Percentiles rank a stretch among this genome's conserved stretches.
phyloP scores from a whole-genome alignment of 2,329 filamentous ascomycete genomes.

The Myriangium duriaei region DNA sequence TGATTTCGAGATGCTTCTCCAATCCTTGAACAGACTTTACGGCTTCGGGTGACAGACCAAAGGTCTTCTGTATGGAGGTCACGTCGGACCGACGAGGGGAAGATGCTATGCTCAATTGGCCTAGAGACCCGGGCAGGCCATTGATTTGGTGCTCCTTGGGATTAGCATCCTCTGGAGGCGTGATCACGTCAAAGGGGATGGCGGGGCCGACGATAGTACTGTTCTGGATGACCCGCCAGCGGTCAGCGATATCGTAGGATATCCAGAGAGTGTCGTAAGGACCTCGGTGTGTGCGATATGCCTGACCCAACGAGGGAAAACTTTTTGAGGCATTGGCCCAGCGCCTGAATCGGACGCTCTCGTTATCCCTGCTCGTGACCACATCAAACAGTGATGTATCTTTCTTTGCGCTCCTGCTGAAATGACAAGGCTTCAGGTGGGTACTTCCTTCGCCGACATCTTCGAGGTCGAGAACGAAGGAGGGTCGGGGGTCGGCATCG shows the following conservation, averaged over 20 bases:
- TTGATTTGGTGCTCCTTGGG: no score
- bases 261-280: conserved; percentile 2
- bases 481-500: conserved; percentile 5
- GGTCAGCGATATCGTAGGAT: not conserved
- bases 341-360: conserved; percentile 3
- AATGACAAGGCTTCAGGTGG: conserved; percentile 3
- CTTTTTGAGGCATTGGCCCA: conserved; percentile 6
- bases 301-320: not conserved
- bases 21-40: not conserved
- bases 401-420: conserved; percentile 6
- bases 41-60: conserved; percentile 1
- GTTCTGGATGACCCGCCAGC: conserved; percentile 4
- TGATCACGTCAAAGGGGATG: conserved; percentile 7
- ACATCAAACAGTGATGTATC: not conserved
- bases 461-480: conserved; percentile 4
- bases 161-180: conserved; percentile 2
- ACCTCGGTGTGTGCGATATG: conserved; percentile 2
- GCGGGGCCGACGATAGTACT: not conserved
- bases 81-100: no score
- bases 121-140: no score
- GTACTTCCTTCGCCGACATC: not conserved
- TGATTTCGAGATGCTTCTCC: conserved; percentile 1
- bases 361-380: not conserved
- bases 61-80: not conserved
- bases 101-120: no score